phyloP scores from a whole-genome alignment of 805 yeast genomes.

The Kodamaea laetipori region DNA sequence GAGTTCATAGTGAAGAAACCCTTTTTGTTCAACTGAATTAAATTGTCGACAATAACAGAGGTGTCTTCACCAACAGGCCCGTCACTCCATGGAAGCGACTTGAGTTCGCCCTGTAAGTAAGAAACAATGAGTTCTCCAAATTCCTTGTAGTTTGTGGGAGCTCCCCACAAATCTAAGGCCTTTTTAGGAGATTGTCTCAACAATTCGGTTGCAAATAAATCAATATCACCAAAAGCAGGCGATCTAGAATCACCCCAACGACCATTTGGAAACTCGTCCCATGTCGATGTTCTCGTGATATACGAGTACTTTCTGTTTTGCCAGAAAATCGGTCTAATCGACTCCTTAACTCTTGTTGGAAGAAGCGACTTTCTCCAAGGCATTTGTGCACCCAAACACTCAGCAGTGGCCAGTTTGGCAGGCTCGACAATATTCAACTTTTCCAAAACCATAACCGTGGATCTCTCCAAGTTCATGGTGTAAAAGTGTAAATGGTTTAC shows the following conservation, averaged over 20 bases:
- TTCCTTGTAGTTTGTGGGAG: slow-evolving; percentile 62
- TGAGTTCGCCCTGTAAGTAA: slow-evolving; percentile 72
- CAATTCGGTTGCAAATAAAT: slow-evolving; percentile 74
- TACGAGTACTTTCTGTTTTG: slow-evolving; percentile 89
- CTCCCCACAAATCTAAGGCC: slow-evolving; percentile 87
- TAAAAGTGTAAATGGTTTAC: slow-evolving; percentile 91
- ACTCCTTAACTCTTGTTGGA: slow-evolving; percentile 75
- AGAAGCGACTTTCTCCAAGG: slow-evolving; percentile 95
- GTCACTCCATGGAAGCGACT: slow-evolving; percentile 92
- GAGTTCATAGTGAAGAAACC: slow-evolving; percentile 86
- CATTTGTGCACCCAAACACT: slow-evolving; percentile 26
- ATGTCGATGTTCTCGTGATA: slow-evolving; percentile 82
- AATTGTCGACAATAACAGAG: slow-evolving; percentile 55
- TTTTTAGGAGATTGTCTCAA: slow-evolving; percentile 81
- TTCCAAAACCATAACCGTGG: slow-evolving; percentile 86
- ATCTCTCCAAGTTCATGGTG: slow-evolving; percentile 95
- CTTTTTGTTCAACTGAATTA: slow-evolving; percentile 62
- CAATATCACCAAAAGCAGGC: slow-evolving; percentile 94
- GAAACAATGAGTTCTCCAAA: slow-evolving; percentile 61
- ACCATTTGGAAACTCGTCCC: slow-evolving; percentile 99
- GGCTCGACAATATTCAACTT: slow-evolving; percentile 58
- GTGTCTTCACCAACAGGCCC: slow-evolving; percentile 83
- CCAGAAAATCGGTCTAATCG: slow-evolving; percentile 96
- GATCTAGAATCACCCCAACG: slow-evolving; percentile 98
- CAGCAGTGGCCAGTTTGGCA: slow-evolving; percentile 37